Percentiles rank a stretch among this genome's conserved stretches.
phyloP scores from a whole-genome alignment of 768 basidiomycete genomes.

The Brasilioporus rufonigricans region DNA sequence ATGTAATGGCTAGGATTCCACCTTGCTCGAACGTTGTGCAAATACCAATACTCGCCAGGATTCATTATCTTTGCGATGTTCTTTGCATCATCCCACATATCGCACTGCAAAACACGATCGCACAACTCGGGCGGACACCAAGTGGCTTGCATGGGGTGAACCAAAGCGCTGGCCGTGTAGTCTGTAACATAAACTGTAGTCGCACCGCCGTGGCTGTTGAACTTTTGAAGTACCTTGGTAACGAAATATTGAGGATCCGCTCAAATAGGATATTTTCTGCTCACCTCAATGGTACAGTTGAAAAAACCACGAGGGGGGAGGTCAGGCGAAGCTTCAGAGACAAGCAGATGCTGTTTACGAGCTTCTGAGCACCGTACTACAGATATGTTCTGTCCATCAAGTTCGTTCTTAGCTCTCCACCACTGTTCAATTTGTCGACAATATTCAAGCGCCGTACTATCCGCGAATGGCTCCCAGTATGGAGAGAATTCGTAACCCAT shows the following conservation, averaged over 20 bases:
- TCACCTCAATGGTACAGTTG: conserved; percentile 62
- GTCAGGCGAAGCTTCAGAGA: conserved; percentile 49
- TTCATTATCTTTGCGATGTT: conserved; percentile 42
- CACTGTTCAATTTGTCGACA: conserved; percentile 46
- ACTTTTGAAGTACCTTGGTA: conserved; percentile 48
- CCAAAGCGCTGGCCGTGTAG: conserved; percentile 47
- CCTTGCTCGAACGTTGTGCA: conserved; percentile 52
- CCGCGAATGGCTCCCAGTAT: conserved; percentile 40
- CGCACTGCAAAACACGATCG: conserved; percentile 48
- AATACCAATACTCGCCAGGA: conserved; percentile 48
- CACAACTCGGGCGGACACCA: conserved; percentile 50
- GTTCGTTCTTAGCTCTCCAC: conserved; percentile 41
- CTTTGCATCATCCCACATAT: conserved; percentile 57
- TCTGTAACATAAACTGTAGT: conserved; percentile 63
- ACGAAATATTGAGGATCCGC: not conserved
- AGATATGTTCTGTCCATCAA: conserved; percentile 18
- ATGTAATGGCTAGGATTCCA: conserved; percentile 37
- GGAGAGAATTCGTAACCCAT: conserved; percentile 43
- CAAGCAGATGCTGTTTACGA: conserved; percentile 42
- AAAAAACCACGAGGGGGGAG: conserved; percentile 50
- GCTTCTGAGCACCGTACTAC: conserved; percentile 8
- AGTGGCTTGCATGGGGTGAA: conserved; percentile 33
- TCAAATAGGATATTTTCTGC: not conserved
- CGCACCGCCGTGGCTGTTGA: conserved; percentile 36
- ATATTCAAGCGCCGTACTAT: conserved; percentile 39